phyloP scores from a whole-genome alignment of 768 basidiomycete genomes.

The Mycena filopes region DNA sequence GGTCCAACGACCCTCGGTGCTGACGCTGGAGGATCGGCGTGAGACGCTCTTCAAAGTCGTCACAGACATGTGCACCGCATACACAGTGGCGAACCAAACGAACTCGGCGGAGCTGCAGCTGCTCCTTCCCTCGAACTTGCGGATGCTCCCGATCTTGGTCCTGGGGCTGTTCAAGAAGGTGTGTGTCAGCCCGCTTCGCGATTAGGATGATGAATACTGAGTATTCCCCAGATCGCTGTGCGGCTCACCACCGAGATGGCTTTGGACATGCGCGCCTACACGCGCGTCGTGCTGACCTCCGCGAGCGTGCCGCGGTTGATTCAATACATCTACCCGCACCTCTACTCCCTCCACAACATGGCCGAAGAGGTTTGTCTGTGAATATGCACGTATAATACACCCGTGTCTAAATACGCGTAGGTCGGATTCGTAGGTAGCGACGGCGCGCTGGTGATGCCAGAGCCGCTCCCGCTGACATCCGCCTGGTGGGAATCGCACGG shows the following conservation, averaged over 20 bases:
- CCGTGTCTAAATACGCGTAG: not conserved
- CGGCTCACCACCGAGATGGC: slow-evolving; percentile 59
- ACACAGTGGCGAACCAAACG: slow-evolving; percentile 50
- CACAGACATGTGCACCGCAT: slow-evolving; percentile 59
- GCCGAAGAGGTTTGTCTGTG: slow-evolving; percentile 37
- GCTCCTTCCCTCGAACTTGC: slow-evolving; percentile 57
- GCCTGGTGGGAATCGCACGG: slow-evolving; percentile 63
- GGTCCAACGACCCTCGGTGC: slow-evolving; percentile 63
- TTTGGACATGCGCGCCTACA: slow-evolving; percentile 60
- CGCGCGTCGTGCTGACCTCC: slow-evolving; percentile 58
- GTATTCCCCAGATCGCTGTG: slow-evolving; percentile 48
- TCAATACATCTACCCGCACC: slow-evolving; percentile 61
- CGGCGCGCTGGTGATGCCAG: slow-evolving; percentile 54
- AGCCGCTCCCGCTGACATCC: slow-evolving; percentile 58
- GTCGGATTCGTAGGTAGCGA: slow-evolving; percentile 42
- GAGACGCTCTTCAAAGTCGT: slow-evolving; percentile 64
- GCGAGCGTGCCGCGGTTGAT: slow-evolving; percentile 57
- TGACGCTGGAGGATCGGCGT: slow-evolving; percentile 66
- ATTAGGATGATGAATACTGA: not conserved
- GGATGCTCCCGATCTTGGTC: slow-evolving; percentile 57
- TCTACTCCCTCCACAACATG: slow-evolving; percentile 67
- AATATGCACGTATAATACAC: not conserved
- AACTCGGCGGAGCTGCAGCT: slow-evolving; percentile 41
- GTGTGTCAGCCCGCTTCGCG: not conserved
- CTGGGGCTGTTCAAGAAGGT: slow-evolving; percentile 64